These are phyloP conservation scores for Puccinia novopanici DNA, from an alignment of 1,284 basidiomycete genomes.

Conservation along the genomic window DNA sequence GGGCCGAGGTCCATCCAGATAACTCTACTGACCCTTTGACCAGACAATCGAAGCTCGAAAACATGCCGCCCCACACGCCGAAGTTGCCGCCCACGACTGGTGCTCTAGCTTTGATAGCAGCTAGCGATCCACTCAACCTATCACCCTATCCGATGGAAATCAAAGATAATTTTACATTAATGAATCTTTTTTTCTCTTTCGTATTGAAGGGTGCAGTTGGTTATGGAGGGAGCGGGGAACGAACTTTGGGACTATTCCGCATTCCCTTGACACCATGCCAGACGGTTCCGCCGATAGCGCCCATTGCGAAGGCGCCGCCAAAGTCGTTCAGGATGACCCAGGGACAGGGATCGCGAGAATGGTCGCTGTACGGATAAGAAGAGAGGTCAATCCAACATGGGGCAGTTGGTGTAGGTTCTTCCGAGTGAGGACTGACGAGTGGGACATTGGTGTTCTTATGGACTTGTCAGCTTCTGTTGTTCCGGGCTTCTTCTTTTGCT, in stretches of 20 bases:
- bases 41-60: conserved; percentile 95
- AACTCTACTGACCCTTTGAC: conserved; percentile 75
- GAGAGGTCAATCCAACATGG: not conserved
- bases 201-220: not conserved
- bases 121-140: conserved; percentile 85
- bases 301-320: conserved; percentile 91
- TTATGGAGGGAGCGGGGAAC: conserved; percentile 57
- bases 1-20: too few species aligned
- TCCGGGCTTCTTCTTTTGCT: too few species aligned
- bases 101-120: conserved; percentile 95
- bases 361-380: not conserved
- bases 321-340: conserved; percentile 99
- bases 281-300: conserved; percentile 90
- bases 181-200: not conserved
- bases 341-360: conserved; percentile 64
- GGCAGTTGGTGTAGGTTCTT: not conserved
- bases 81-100: conserved; percentile 98
- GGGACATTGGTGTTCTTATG: not conserved
- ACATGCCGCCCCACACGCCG: conserved; percentile 90
- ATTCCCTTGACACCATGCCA: conserved; percentile 99
- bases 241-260: conserved; percentile 87
- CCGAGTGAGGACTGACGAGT: not conserved
- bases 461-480: too few species aligned
- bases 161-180: not conserved
- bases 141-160: conserved; percentile 69